Conservation (phyloP, 768 basidiomycete species). For the Kwoniella newhampshirensis region DNA sequence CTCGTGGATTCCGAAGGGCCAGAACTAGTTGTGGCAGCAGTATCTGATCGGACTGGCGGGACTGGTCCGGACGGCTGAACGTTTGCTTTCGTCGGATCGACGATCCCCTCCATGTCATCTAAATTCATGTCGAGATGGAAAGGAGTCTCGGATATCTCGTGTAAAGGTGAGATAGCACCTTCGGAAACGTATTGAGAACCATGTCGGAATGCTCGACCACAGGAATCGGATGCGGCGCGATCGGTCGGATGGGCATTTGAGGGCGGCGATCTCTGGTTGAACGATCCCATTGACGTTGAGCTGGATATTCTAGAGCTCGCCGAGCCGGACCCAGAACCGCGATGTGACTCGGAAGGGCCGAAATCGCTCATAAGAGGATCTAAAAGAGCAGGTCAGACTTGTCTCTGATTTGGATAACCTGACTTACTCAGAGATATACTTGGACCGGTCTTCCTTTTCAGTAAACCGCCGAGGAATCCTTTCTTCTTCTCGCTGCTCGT, state of each 20-base stretch:
- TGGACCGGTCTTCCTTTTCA: slow-evolving; percentile 41
- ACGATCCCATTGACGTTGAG: slow-evolving; percentile 27
- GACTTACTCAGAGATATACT: slow-evolving; percentile 24
- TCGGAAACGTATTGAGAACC: slow-evolving; percentile 23
- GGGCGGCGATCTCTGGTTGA: slow-evolving; percentile 4
- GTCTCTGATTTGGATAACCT: background rate
- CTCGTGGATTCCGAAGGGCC: slow-evolving; percentile 5
- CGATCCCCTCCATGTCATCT: slow-evolving; percentile 77
- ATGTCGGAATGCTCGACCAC: slow-evolving; percentile 15
- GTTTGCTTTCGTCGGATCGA: slow-evolving; percentile 57
- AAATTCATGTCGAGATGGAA: slow-evolving; percentile 68
- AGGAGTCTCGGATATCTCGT: slow-evolving; percentile 46
- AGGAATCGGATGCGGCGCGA: slow-evolving; percentile 9
- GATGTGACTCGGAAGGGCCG: slow-evolving; percentile 11
- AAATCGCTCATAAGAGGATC: slow-evolving; percentile 20
- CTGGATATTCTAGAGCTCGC: slow-evolving; percentile 23
- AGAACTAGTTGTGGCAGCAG: background rate
- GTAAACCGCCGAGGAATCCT: slow-evolving; percentile 45
- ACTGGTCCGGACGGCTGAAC: slow-evolving; percentile 12
- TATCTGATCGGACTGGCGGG: slow-evolving; percentile 1
- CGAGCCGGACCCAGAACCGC: slow-evolving; percentile 33
- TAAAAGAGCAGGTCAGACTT: background rate
- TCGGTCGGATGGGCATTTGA: background rate
- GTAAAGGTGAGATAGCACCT: slow-evolving; percentile 28
- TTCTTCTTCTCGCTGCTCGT: slow-evolving; percentile 41